These are phyloP conservation scores for Closterium sp. DNA, from an alignment of 139 green algal species.

Conservation along the genomic window DNA sequence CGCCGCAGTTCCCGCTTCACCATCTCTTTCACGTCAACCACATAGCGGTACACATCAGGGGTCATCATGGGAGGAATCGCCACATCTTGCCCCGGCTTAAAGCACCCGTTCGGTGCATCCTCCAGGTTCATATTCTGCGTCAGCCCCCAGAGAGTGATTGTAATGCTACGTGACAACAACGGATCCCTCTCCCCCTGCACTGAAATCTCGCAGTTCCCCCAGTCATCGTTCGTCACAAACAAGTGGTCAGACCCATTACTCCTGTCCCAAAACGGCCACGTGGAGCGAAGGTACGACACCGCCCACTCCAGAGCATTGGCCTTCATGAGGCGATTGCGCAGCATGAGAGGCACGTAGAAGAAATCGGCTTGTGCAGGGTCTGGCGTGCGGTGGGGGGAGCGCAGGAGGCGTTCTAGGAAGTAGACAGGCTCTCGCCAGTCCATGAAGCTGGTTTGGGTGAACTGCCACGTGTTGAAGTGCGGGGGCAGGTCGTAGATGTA, in stretches of 20 bases:
- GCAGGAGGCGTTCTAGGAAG: slow-evolving; percentile 61
- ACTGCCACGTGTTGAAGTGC: slow-evolving; percentile 32
- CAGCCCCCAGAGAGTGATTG: slow-evolving; percentile 29
- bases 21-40: background rate
- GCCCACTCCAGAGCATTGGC: background rate
- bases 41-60: background rate
- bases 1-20: background rate
- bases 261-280: slow-evolving; percentile 65
- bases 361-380: slow-evolving; percentile 59
- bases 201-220: slow-evolving; percentile 59
- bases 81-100: slow-evolving; percentile 41
- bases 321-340: background rate
- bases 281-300: slow-evolving; percentile 56
- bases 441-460: background rate
- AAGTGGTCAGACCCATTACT: slow-evolving; percentile 66
- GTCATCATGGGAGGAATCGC: slow-evolving; percentile 14
- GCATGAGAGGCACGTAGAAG: slow-evolving; percentile 1
- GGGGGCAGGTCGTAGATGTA: slow-evolving; percentile 45
- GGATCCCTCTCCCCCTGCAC: background rate
- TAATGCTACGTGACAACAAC: background rate
- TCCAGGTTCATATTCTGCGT: slow-evolving; percentile 11
- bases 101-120: slow-evolving; percentile 32
- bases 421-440: slow-evolving; percentile 21
- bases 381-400: slow-evolving; percentile 62
- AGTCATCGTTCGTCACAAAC: slow-evolving; percentile 66